Conservation (phyloP, 1,139 yeast genomes). For the Kurtzmaniella quercitrusa region DNA sequence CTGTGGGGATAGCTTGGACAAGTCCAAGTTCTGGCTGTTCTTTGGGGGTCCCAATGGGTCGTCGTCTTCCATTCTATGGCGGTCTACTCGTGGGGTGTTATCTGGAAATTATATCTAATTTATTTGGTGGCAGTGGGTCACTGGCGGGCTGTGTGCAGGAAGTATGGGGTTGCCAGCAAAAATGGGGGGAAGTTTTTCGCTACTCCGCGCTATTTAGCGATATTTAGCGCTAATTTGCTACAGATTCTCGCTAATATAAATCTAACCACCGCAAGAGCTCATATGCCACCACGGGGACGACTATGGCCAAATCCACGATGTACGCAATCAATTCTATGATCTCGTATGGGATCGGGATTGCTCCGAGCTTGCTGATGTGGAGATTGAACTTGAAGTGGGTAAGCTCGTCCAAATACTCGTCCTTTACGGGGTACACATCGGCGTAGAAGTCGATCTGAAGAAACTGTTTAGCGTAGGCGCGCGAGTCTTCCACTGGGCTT, state of each 20-base stretch:
- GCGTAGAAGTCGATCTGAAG: conserved; percentile 22
- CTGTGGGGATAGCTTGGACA: conserved; percentile 59
- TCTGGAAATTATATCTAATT: neutral
- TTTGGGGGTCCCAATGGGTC: conserved; percentile 47
- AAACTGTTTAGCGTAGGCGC: conserved; percentile 24
- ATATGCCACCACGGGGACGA: neutral
- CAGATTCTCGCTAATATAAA: neutral
- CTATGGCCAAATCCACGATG: conserved; percentile 20
- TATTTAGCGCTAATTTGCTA: too few species aligned
- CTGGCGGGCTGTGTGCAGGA: neutral
- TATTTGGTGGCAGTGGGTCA: neutral
- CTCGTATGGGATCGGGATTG: conserved; percentile 39
- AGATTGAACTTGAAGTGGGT: conserved; percentile 23
- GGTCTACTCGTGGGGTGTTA: neutral
- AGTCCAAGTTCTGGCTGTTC: conserved; percentile 47
- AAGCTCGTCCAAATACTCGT: conserved; percentile 10
- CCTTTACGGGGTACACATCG: conserved; percentile 22
- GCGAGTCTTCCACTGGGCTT: neutral
- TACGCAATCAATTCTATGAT: conserved; percentile 30
- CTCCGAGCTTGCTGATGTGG: conserved; percentile 30
- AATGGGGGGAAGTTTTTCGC: too few species aligned
- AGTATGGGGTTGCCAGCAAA: neutral
- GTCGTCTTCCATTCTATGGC: conserved; percentile 26
- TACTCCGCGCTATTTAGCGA: too few species aligned
- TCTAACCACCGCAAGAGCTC: conserved; percentile 1